Conservation (phyloP, 768 basidiomycete species). For the Piloderma croceum region DNA sequence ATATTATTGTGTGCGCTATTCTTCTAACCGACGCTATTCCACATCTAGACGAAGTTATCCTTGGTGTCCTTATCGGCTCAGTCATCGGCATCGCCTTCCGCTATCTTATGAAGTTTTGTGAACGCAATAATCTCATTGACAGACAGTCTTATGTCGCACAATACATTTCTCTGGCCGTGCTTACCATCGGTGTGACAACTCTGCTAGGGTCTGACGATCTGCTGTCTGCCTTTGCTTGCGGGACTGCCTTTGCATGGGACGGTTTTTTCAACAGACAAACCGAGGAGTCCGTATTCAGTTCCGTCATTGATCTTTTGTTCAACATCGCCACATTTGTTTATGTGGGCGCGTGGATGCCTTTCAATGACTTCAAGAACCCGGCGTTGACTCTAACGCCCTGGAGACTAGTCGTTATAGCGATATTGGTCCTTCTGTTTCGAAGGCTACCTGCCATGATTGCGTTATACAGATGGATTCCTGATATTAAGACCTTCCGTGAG, state of each 20-base stretch:
- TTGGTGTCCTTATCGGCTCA: slow-evolving; percentile 73
- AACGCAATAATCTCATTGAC: slow-evolving; percentile 82
- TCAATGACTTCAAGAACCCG: slow-evolving; percentile 65
- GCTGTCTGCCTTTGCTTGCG: slow-evolving; percentile 90
- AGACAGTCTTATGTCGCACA: slow-evolving; percentile 93
- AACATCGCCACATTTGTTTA: slow-evolving; percentile 94
- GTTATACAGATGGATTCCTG: slow-evolving; percentile 90
- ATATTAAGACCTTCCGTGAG: slow-evolving; percentile 91
- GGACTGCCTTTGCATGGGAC: slow-evolving; percentile 95
- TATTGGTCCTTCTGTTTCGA: slow-evolving; percentile 76
- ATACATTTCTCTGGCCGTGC: slow-evolving; percentile 76
- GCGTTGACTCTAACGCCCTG: slow-evolving; percentile 70
- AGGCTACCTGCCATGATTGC: slow-evolving; percentile 81
- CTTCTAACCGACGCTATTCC: background rate
- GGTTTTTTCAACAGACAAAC: slow-evolving; percentile 91
- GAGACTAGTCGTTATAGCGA: slow-evolving; percentile 78
- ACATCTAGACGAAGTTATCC: slow-evolving; percentile 61
- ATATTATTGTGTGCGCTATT: slow-evolving; percentile 5
- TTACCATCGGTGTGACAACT: slow-evolving; percentile 79
- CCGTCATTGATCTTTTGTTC: slow-evolving; percentile 93
- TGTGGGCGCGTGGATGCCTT: slow-evolving; percentile 97
- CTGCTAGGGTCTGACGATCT: slow-evolving; percentile 91
- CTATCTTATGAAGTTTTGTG: slow-evolving; percentile 89
- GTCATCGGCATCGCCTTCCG: slow-evolving; percentile 74
- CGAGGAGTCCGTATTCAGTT: slow-evolving; percentile 91